Conservation (phyloP, 768 basidiomycete species). For the Mycena capillaripes region DNA sequence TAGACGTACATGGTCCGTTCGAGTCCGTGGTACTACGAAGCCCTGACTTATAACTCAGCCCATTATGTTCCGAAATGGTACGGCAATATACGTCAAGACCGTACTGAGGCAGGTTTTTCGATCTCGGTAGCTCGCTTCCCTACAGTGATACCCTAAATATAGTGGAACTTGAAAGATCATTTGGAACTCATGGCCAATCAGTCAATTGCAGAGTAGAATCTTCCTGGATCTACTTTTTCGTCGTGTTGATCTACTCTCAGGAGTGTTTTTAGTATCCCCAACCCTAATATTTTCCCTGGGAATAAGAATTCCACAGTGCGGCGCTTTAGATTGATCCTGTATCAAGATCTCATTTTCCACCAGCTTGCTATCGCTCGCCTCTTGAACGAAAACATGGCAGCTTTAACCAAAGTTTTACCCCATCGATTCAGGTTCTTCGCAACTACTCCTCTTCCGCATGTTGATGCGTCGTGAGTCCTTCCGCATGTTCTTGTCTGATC, state of each 20-base stretch:
- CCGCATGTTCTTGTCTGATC: background rate
- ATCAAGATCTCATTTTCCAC: background rate
- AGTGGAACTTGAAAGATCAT: slow-evolving; percentile 28
- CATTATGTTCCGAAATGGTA: slow-evolving; percentile 33
- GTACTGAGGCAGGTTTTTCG: slow-evolving; percentile 10
- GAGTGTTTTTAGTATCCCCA: slow-evolving; percentile 23
- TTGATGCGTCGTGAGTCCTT: slow-evolving; percentile 18
- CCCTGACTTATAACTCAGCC: background rate
- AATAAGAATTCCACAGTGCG: slow-evolving; percentile 22
- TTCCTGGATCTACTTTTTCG: background rate
- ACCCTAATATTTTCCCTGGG: slow-evolving; percentile 26
- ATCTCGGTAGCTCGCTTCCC: too few relatives aligned
- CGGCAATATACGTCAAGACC: slow-evolving; percentile 9
- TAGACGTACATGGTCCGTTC: slow-evolving; percentile 29
- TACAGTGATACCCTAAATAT: background rate
- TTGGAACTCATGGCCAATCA: slow-evolving; percentile 17
- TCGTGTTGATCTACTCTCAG: slow-evolving; percentile 1
- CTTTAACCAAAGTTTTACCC: slow-evolving; percentile 13
- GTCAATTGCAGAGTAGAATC: slow-evolving; percentile 13
- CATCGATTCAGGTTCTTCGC: slow-evolving; percentile 24
- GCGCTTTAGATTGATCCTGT: background rate
- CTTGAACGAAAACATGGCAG: slow-evolving; percentile 32
- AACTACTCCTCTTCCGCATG: slow-evolving; percentile 22
- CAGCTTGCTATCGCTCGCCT: slow-evolving; percentile 30
- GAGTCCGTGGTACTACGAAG: too few relatives aligned